Evolutionary conservation across 805 yeast species (phyloP).

Genomic region (Lachancea lanzarotensis): DNA sequence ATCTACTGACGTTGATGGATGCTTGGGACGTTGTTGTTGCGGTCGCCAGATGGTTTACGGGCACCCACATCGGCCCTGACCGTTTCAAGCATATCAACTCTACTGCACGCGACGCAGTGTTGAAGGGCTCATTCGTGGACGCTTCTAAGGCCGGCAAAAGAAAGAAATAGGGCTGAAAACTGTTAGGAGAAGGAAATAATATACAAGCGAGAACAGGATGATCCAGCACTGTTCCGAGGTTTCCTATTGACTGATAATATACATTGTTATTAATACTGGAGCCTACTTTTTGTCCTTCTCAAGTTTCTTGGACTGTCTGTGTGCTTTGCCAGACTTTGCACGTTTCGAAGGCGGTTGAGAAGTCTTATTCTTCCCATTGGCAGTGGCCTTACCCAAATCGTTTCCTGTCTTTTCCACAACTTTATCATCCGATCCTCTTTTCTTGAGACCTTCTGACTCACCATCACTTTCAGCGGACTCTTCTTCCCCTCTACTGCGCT

Average conservation of each 20-base stretch:
- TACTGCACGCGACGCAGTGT: slow-evolving; percentile 77
- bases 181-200: too few relatives aligned
- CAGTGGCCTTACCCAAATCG: too few relatives aligned
- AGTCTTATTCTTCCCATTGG: not conserved
- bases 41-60: slow-evolving; percentile 91
- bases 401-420: not conserved
- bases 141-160: slow-evolving; percentile 10
- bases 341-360: not conserved
- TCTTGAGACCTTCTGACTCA: slow-evolving; percentile 1
- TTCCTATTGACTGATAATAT: not conserved
- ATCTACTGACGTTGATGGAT: slow-evolving; percentile 70
- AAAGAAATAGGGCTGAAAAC: slow-evolving; percentile 7
- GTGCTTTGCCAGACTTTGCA: not conserved
- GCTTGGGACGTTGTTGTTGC: slow-evolving; percentile 75
- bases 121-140: slow-evolving; percentile 49
- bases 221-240: too few relatives aligned
- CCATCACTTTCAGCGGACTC: not conserved
- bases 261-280: too few relatives aligned
- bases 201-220: too few relatives aligned
- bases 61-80: slow-evolving; percentile 86
- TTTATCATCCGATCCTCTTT: slow-evolving; percentile 2
- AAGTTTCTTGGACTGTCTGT: not conserved
- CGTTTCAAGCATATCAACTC: slow-evolving; percentile 89
- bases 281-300: not conserved
- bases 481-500: slow-evolving; percentile 3